Evolutionary conservation across 306 rosid species (phyloP).

Genomic region (Styphnolobium japonicum): DNA sequence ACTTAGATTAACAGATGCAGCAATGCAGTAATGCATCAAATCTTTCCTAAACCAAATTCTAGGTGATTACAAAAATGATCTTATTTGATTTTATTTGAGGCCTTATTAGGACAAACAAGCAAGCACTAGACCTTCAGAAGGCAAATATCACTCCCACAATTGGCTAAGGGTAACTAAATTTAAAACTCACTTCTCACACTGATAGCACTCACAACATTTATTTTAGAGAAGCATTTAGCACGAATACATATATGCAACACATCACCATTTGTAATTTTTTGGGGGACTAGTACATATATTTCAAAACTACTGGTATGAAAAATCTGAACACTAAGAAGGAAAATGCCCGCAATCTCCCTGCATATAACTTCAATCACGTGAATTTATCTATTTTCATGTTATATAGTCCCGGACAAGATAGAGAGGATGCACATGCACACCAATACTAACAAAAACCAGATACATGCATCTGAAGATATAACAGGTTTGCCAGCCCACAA

Average conservation of each 20-base stretch:
- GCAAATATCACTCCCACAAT: background rate
- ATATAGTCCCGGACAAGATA: background rate
- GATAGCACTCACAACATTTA: background rate
- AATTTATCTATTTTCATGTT: background rate
- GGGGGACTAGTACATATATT: background rate
- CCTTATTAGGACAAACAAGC: background rate
- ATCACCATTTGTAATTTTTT: background rate
- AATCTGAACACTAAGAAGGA: background rate
- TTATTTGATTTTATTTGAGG: background rate
- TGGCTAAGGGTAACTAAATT: background rate
- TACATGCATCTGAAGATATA: background rate
- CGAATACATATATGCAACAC: background rate
- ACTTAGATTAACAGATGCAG: constrained; percentile 8
- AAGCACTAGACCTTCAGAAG: background rate
- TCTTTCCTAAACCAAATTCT: background rate
- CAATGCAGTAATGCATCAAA: background rate
- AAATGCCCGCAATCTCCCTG: background rate
- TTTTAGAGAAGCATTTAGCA: background rate
- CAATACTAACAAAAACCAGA: background rate
- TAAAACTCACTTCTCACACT: background rate
- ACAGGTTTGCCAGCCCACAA: background rate
- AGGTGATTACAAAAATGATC: background rate
- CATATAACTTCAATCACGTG: background rate
- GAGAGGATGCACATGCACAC: background rate
- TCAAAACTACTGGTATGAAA: background rate